Evolutionary conservation across 208 protist genomes (phyloP).

Genomic region (Lotmaria passim): DNA sequence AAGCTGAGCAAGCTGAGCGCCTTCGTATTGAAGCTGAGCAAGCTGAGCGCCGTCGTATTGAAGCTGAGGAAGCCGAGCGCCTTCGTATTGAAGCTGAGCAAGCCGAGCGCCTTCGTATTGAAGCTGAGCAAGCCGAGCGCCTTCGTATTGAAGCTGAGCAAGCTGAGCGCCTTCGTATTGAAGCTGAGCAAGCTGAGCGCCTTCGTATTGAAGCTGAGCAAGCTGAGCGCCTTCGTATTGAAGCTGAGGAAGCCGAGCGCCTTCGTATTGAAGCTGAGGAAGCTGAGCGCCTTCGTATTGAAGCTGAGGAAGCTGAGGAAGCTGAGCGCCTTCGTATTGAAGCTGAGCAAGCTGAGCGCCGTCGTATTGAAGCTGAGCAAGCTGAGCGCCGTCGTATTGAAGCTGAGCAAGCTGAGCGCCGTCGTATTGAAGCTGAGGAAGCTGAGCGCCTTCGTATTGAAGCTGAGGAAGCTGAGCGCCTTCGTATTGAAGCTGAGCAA

Average conservation of each 20-base stretch:
- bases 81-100: not conserved
- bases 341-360: not conserved
- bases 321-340: not conserved
- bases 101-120: not conserved
- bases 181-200: not conserved
- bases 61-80: slow-evolving; percentile 1
- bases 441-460: not conserved
- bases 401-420: not conserved
- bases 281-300: slow-evolving; percentile 1
- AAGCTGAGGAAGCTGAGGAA: not conserved
- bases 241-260: slow-evolving; percentile 3
- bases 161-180: not conserved
- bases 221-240: not conserved
- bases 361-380: not conserved
- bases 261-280: not conserved
- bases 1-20: not conserved
- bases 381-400: not conserved
- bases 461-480: not conserved
- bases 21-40: slow-evolving; percentile 1
- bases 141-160: not conserved
- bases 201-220: not conserved
- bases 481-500: not conserved
- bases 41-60: slow-evolving; percentile 11
- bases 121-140: slow-evolving; percentile 5
- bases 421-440: not conserved